Evolutionary conservation across 2,329 filamentous ascomycete species (phyloP).

Genomic region (Pseudocercospora ulei): DNA sequence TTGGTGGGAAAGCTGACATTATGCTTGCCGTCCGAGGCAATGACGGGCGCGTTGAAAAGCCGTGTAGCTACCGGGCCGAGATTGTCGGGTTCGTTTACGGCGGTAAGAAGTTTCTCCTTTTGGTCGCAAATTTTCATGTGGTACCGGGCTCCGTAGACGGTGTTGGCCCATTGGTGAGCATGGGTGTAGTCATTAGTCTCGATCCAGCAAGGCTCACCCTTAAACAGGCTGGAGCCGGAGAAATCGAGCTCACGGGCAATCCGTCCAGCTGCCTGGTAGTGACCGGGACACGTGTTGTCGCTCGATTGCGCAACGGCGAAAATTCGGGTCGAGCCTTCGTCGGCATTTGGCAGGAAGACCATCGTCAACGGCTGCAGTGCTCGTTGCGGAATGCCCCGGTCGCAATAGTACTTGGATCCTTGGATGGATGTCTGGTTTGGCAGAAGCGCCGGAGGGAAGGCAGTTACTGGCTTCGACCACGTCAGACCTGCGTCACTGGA

Average conservation of each 20-base stretch:
- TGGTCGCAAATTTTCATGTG: constrained; percentile 15
- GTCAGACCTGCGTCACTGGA: constrained; percentile 12
- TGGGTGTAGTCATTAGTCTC: constrained; percentile 15
- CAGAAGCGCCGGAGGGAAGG: constrained; percentile 12
- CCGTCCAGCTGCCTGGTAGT: constrained; percentile 12
- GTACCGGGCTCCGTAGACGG: constrained; percentile 11
- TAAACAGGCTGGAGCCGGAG: constrained; percentile 8
- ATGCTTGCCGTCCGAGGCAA: constrained; percentile 11
- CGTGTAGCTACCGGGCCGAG: constrained; percentile 12
- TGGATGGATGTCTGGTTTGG: constrained; percentile 12
- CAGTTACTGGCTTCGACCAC: constrained; percentile 9
- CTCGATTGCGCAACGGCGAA: constrained; percentile 16
- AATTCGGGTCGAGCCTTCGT: constrained; percentile 9
- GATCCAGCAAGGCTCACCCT: constrained; percentile 16
- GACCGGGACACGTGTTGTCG: constrained; percentile 14
- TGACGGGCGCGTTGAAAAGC: constrained; percentile 13
- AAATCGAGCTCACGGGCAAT: constrained; percentile 11
- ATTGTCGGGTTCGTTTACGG: constrained; percentile 9
- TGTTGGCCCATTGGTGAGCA: constrained; percentile 12
- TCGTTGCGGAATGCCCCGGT: constrained; percentile 9
- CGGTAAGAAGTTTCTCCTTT: constrained; percentile 10
- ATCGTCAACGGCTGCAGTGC: constrained; percentile 16
- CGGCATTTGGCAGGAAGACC: constrained; percentile 7
- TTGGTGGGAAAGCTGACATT: constrained; percentile 15
- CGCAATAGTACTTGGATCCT: constrained; percentile 11